A percentile compares a stretch with the other conserved stretches of the same genome.
These are phyloP conservation scores for Piloderma croceum DNA, from an alignment of 768 basidiomycete species.

Conservation along the genomic window DNA sequence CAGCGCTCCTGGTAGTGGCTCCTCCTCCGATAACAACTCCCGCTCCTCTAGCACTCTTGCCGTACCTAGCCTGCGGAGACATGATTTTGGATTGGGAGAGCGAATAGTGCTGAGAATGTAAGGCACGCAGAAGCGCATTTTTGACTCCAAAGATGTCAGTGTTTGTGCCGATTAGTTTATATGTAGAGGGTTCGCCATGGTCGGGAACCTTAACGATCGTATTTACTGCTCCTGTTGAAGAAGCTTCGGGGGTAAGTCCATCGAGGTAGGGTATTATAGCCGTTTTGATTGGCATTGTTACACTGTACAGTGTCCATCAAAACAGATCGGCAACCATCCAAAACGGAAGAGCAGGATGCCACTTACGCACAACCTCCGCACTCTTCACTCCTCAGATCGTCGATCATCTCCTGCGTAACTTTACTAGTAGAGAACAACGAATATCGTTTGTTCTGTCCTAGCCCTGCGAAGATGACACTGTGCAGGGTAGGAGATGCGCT, in stretches of 20 bases:
- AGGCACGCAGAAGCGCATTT: slow-evolving; percentile 27
- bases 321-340: no score
- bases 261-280: slow-evolving; percentile 29
- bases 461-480: slow-evolving; percentile 25
- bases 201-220: slow-evolving; percentile 32
- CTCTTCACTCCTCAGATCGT: slow-evolving; percentile 16
- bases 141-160: slow-evolving; percentile 33
- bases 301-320: slow-evolving; percentile 11
- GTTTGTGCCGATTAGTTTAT: slow-evolving; percentile 31
- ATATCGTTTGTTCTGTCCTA: slow-evolving; percentile 21
- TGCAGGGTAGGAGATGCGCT: slow-evolving; percentile 29
- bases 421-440: slow-evolving; percentile 29
- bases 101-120: slow-evolving; percentile 24
- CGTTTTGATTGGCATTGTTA: slow-evolving; percentile 34
- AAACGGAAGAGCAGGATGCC: neutral
- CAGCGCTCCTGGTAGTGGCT: slow-evolving; percentile 33
- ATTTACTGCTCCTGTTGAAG: slow-evolving; percentile 28
- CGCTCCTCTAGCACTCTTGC: slow-evolving; percentile 13
- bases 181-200: slow-evolving; percentile 14
- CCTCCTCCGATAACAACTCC: slow-evolving; percentile 35
- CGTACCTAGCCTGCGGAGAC: slow-evolving; percentile 18
- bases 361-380: slow-evolving; percentile 32
- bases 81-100: slow-evolving; percentile 14
- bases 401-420: slow-evolving; percentile 25
- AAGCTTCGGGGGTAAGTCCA: slow-evolving; percentile 27